A percentile compares a stretch with the other conserved stretches of the same genome.
These are phyloP conservation scores for Phaeosphaeriaceae sp. DNA, from an alignment of 2,329 filamentous ascomycete species.

Conservation along the genomic window DNA sequence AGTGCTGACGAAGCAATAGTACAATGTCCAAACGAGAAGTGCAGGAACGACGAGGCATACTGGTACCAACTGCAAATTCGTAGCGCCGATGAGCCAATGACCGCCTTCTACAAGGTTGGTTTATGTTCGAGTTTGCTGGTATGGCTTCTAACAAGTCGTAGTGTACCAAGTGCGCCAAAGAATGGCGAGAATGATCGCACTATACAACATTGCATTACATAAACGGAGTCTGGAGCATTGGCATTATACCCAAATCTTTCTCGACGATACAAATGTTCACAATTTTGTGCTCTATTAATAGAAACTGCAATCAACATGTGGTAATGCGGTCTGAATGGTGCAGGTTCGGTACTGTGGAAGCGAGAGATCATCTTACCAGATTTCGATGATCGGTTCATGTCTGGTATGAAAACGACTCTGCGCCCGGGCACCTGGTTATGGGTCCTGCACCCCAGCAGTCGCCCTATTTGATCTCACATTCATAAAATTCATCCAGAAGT, in stretches of 20 bases:
- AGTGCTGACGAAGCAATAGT: constrained; percentile 53
- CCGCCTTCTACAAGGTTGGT: constrained; percentile 85
- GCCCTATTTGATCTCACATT: no score
- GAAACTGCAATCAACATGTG: no score
- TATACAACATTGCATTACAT: constrained; percentile 1
- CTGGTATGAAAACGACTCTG: no score
- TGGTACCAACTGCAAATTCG: constrained; percentile 98
- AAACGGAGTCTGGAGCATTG: constrained; percentile 15
- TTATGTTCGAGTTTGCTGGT: neutral
- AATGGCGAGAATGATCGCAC: constrained; percentile 53
- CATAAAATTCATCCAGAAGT: no score
- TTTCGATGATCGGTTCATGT: neutral
- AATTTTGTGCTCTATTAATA: no score
- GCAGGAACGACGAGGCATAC: constrained; percentile 83
- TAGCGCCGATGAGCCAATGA: constrained; percentile 98
- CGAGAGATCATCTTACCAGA: neutral
- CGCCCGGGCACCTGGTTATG: no score
- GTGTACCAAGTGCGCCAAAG: constrained; percentile 54
- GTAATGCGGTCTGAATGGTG: neutral
- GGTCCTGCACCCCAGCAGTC: no score
- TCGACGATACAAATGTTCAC: neutral
- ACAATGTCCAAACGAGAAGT: constrained; percentile 83
- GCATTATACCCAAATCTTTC: neutral
- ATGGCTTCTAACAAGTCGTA: constrained; percentile 15
- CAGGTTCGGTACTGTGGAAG: neutral